Percentiles rank a stretch among this genome's conserved stretches.
Evolutionary conservation across 1,284 basidiomycete species (phyloP).

Genomic region (Microbotryum scabiosae): DNA sequence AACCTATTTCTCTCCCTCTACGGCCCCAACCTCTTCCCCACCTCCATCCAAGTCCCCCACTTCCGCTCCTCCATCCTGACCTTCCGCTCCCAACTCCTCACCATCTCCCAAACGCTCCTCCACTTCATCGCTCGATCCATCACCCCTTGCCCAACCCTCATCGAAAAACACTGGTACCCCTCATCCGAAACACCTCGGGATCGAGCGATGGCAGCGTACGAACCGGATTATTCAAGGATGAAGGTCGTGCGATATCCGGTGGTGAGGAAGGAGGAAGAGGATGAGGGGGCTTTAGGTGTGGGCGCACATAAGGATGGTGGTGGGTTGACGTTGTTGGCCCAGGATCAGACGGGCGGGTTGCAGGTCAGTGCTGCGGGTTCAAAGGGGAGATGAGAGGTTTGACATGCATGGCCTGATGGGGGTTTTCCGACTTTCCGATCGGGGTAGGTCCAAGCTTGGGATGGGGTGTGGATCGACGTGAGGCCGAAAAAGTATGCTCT

Average conservation of each 20-base stretch:
- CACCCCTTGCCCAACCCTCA: background rate
- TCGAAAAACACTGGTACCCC: background rate
- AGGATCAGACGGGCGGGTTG: constrained; percentile 14
- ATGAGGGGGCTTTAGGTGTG: constrained; percentile 10
- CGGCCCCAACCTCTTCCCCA: constrained; percentile 20
- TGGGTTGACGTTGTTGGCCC: constrained; percentile 14
- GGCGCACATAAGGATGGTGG: constrained; percentile 6
- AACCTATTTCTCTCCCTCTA: constrained; percentile 14
- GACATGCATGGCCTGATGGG: no score
- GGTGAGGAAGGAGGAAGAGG: background rate
- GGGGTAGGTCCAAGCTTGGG: constrained; percentile 8
- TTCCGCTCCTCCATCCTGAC: constrained; percentile 4
- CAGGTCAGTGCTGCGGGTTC: background rate
- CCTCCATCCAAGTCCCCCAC: background rate
- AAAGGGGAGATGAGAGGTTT: no score
- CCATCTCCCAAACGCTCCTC: constrained; percentile 9
- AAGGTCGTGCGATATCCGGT: constrained; percentile 17
- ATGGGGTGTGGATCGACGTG: constrained; percentile 10
- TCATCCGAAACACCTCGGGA: background rate
- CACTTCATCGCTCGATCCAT: constrained; percentile 4
- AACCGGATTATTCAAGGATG: constrained; percentile 17
- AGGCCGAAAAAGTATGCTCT: constrained; percentile 7
- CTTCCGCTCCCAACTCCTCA: constrained; percentile 1
- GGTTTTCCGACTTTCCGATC: no score
- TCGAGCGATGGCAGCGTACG: no score